Conservation (phyloP, 2,329 filamentous ascomycete species). For the Fusarium staphyleae region DNA sequence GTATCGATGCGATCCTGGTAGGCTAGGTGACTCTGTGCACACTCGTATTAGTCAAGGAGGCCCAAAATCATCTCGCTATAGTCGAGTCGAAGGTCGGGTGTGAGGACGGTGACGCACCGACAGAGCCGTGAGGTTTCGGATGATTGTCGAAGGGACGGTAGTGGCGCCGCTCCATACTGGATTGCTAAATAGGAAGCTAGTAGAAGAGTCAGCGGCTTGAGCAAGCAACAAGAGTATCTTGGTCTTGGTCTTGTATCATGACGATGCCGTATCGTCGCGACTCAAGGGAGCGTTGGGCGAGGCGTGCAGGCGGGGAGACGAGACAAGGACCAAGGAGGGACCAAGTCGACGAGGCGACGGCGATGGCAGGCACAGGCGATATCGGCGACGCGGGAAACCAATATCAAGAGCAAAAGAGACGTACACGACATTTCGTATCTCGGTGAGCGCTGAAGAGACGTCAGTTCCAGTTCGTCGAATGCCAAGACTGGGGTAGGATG, state of each 20-base stretch:
- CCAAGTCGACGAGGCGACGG: constrained; percentile 5
- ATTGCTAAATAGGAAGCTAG: constrained; percentile 67
- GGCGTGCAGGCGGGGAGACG: constrained; percentile 13
- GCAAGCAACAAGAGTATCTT: constrained; percentile 8
- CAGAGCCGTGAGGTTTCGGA: constrained; percentile 63
- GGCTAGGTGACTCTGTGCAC: constrained; percentile 53
- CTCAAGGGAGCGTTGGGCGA: constrained; percentile 1
- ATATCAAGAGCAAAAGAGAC: constrained; percentile 35
- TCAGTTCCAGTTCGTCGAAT: constrained; percentile 46
- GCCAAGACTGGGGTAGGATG: constrained; percentile 46
- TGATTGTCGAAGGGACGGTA: constrained; percentile 60
- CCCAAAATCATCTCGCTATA: not conserved
- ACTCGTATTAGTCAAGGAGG: constrained; percentile 28
- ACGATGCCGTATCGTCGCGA: not conserved
- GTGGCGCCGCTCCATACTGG: constrained; percentile 60
- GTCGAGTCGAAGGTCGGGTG: not conserved
- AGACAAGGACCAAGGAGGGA: not conserved
- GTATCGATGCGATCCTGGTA: constrained; percentile 59
- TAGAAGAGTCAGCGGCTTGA: constrained; percentile 27
- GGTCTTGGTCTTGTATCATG: constrained; percentile 3
- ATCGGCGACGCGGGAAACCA: constrained; percentile 21
- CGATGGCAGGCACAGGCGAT: constrained; percentile 9
- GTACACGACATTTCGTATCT: constrained; percentile 61
- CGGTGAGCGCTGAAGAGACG: constrained; percentile 51
- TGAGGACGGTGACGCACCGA: constrained; percentile 53